Conservation (phyloP, 805 yeast genomes). For the Yarrowia sp. region DNA sequence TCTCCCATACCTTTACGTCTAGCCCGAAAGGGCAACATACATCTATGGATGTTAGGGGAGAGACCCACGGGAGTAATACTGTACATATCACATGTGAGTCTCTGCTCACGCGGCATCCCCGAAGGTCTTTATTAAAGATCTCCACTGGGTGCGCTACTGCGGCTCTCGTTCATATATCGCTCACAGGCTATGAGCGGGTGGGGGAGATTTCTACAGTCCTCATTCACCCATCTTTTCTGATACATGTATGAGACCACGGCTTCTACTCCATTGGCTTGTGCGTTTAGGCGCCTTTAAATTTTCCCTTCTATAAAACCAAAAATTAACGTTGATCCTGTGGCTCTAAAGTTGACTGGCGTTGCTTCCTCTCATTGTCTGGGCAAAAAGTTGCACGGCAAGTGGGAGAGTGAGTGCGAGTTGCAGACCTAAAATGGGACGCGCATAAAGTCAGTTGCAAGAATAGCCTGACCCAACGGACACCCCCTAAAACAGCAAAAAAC, state of each 20-base stretch:
- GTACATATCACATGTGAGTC: slow-evolving; percentile 5
- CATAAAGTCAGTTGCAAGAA: not conserved
- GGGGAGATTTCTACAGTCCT: not conserved
- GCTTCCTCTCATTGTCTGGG: slow-evolving; percentile 6
- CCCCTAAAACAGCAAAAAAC: not conserved
- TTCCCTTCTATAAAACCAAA: not conserved
- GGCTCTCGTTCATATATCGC: not conserved
- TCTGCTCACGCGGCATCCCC: not conserved
- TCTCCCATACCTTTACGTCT: slow-evolving; percentile 13
- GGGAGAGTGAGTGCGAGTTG: not conserved
- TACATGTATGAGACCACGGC: not conserved
- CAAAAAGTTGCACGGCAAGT: slow-evolving; percentile 2
- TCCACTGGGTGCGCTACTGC: not conserved
- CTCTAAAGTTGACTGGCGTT: slow-evolving; percentile 4
- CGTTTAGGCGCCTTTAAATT: slow-evolving; percentile 9
- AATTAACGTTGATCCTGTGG: slow-evolving; percentile 13
- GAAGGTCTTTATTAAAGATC: not conserved
- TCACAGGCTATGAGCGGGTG: not conserved
- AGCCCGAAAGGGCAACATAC: slow-evolving; percentile 18
- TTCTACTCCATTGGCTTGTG: not conserved
- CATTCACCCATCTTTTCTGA: not conserved
- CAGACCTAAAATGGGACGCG: slow-evolving; percentile 4
- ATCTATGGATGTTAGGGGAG: slow-evolving; percentile 22
- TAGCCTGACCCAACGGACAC: not conserved
- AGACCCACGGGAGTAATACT: not conserved